phyloP scores from a whole-genome alignment of 2,329 filamentous ascomycete genomes.

The Periconia sp. region DNA sequence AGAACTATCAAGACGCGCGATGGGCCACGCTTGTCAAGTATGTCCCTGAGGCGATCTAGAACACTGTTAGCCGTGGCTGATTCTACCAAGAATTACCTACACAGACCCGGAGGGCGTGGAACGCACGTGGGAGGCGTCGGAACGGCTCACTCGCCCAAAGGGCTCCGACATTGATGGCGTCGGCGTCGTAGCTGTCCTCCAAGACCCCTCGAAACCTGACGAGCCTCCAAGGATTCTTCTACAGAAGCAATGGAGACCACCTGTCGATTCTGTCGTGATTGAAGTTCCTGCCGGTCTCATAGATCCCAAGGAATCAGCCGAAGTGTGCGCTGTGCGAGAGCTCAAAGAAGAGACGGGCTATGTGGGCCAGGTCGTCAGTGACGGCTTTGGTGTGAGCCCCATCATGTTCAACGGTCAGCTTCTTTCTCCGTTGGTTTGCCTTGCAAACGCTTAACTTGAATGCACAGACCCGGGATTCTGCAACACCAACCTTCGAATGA shows the following conservation, averaged over 20 bases:
- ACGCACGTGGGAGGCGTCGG: slow-evolving; percentile 74
- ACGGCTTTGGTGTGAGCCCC: slow-evolving; percentile 45
- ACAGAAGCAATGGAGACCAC: slow-evolving; percentile 64
- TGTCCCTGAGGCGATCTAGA: slow-evolving; percentile 5
- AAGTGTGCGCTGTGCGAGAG: slow-evolving; percentile 65
- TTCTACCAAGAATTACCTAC: slow-evolving; percentile 56
- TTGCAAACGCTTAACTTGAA: slow-evolving; percentile 2
- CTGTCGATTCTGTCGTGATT: slow-evolving; percentile 65
- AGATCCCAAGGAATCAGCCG: slow-evolving; percentile 64
- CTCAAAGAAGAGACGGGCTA: slow-evolving; percentile 70
- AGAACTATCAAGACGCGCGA: slow-evolving; percentile 48
- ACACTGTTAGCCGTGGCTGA: too few relatives aligned
- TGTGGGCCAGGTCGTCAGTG: slow-evolving; percentile 53
- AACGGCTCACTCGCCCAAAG: slow-evolving; percentile 70
- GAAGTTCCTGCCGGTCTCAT: slow-evolving; percentile 69
- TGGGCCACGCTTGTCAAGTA: slow-evolving; percentile 50
- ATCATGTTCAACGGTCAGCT: slow-evolving; percentile 52
- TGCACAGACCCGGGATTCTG: slow-evolving; percentile 49
- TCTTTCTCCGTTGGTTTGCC: not conserved
- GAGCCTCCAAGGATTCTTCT: slow-evolving; percentile 43
- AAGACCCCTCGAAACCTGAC: slow-evolving; percentile 36
- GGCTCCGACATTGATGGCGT: slow-evolving; percentile 72
- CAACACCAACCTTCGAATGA: slow-evolving; percentile 61
- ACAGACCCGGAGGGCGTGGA: slow-evolving; percentile 64
- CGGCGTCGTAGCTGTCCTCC: slow-evolving; percentile 72